phyloP scores from a whole-genome alignment of 176 grass and related monocot genomes.

The Cenchrus americanus region DNA sequence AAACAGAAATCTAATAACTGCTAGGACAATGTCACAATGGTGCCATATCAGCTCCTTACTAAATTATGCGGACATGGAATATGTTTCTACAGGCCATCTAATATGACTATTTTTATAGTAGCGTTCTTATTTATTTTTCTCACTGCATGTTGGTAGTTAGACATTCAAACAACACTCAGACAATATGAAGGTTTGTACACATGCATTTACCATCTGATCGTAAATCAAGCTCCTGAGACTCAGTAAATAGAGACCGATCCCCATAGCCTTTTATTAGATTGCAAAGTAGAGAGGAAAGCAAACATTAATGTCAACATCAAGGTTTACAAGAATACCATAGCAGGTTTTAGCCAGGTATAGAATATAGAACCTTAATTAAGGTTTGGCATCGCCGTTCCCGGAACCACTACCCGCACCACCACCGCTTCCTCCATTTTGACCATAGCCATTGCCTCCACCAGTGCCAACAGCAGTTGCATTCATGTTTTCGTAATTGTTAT shows the following conservation, averaged over 20 bases:
- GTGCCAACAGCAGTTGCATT: neutral
- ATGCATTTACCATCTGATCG: neutral
- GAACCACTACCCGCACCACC: conserved; percentile 14
- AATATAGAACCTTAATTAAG: neutral
- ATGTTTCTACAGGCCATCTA: no score
- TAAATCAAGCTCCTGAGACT: neutral
- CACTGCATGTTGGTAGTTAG: no score
- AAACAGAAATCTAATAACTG: no score
- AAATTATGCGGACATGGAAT: no score
- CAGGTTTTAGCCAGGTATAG: neutral
- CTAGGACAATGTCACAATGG: no score
- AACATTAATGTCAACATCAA: neutral
- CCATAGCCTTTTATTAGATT: neutral
- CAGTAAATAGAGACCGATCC: no score
- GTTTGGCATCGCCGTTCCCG: neutral
- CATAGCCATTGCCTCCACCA: neutral
- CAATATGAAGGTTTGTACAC: neutral
- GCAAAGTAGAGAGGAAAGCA: neutral
- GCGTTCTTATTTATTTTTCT: no score
- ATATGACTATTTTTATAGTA: no score
- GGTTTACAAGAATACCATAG: neutral
- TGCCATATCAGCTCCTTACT: no score
- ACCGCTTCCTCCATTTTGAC: conserved; percentile 16
- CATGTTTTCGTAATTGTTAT: neutral
- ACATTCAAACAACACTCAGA: neutral